Evolutionary conservation across 106 monocot genomes (phyloP), one percentile per base, ranked within the genome.

Genomic region (Gastrodia elata): DNA sequence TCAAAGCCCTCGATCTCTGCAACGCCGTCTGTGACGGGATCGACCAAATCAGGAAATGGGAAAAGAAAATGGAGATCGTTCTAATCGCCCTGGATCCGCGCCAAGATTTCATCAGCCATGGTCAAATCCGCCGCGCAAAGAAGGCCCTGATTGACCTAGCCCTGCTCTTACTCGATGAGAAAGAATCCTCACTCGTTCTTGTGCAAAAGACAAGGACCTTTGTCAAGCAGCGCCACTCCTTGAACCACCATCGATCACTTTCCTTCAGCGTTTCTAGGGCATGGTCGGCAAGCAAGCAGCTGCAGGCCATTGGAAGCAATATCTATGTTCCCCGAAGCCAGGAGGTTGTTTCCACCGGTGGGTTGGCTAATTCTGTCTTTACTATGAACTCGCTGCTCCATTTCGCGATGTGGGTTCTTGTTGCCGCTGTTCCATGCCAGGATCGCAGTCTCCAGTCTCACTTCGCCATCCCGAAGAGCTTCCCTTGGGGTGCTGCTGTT

Each of bases 1-100:
- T 94, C 39, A 95, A 95, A 75, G 89, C 91, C 20, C 84, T 95
- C 74, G 95, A 95, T 67, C 82, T 95, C 40, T 87, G 87, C 84
- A 96, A 92, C 86, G 96, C 89, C 15, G 75, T 92, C 14, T 80
- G 96, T 36, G 92, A 96, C 73, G 96, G 96, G 42, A 79, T 96
- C 75, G 84, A 89, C 41, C 89, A 86, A 79, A 68, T 92, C 10
- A 74, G 84, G 30, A 80, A 84, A 18, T 96, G 92, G 89, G 78
- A 68, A 58, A 80, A 77, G 38, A 82, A 86, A 35, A 71, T 88
- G 8, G 96, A 89, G 75, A 92, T 96, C 83, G 87, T 86, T n/a
- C 68, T 81, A 43, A 8, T 74, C 16, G 87, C 89, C 7, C 80
- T 95, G 14, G 39, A 68, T 30, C 69, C 74, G 2, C 7, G 52